Evolutionary conservation across 257 asterid genomes (phyloP).

Genomic region (Gardenia jasminoides): DNA sequence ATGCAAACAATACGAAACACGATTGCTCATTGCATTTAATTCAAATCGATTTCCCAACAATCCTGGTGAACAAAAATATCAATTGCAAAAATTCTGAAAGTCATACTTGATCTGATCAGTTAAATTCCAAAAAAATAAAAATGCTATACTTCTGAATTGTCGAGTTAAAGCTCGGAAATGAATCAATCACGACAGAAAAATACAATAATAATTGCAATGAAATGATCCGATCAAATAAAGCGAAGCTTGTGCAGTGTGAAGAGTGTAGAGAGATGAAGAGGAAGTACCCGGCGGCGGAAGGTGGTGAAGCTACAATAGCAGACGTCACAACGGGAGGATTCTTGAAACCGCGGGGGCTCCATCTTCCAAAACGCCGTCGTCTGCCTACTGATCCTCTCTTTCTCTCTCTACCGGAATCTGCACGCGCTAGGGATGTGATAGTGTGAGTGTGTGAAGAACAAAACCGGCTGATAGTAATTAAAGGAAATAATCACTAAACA

Average conservation of each 20-base stretch:
- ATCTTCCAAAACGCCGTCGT: slow-evolving; percentile 7
- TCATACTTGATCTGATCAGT: not conserved
- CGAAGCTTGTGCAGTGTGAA: not conserved
- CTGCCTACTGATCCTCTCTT: not conserved
- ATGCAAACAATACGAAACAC: not conserved
- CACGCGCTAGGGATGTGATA: too few species aligned
- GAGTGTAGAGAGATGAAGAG: slow-evolving; percentile 4
- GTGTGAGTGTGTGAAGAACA: too few species aligned
- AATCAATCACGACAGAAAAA: too few species aligned
- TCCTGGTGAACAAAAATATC: not conserved
- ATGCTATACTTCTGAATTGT: not conserved
- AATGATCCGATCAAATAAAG: slow-evolving; percentile 3
- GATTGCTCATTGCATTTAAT: too few species aligned
- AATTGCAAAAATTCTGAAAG: not conserved
- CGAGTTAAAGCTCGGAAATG: not conserved
- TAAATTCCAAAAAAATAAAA: not conserved
- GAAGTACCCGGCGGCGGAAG: slow-evolving; percentile 86
- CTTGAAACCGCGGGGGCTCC: slow-evolving; percentile 89
- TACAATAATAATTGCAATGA: slow-evolving; percentile 2
- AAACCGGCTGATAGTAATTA: too few species aligned
- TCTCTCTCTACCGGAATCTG: not conserved
- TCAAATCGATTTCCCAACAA: not conserved
- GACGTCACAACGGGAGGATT: slow-evolving; percentile 87
- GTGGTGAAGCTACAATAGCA: slow-evolving; percentile 95
- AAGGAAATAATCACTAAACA: too few species aligned